phyloP scores from a whole-genome alignment of 176 grass and related monocot species.

The Elaeis guineensis region DNA sequence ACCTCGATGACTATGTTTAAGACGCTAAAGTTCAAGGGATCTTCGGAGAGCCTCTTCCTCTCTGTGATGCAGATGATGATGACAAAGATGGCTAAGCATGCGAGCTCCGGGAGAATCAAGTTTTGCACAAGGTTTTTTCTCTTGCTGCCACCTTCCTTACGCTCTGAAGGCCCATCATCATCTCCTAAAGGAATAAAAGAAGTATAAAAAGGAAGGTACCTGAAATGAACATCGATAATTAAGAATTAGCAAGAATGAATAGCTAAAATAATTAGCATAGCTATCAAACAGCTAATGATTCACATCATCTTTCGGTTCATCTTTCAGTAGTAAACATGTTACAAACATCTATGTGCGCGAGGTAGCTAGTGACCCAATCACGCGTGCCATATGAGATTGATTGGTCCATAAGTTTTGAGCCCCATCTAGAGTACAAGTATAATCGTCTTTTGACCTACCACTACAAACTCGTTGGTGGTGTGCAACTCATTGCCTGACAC shows the following conservation, averaged over 20 bases:
- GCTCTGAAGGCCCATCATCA: neutral
- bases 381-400: too few species aligned
- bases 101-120: neutral
- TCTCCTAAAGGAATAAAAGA: neutral
- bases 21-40: neutral
- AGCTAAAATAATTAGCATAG: neutral
- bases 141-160: neutral
- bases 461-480: too few species aligned
- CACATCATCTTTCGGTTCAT: neutral
- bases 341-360: too few species aligned
- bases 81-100: neutral
- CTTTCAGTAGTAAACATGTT: too few species aligned
- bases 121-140: neutral
- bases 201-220: conserved; percentile 8
- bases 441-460: too few species aligned
- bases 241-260: neutral
- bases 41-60: neutral
- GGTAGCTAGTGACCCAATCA: too few species aligned
- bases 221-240: neutral
- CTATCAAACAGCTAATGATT: neutral
- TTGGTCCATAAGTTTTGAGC: too few species aligned
- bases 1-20: conserved; percentile 1
- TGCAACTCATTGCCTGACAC: too few species aligned
- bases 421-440: too few species aligned
- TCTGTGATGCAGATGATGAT: neutral